Base-by-base conservation (phyloP, 331 rosid genomes). In the Dryas integrifolia region DNA sequence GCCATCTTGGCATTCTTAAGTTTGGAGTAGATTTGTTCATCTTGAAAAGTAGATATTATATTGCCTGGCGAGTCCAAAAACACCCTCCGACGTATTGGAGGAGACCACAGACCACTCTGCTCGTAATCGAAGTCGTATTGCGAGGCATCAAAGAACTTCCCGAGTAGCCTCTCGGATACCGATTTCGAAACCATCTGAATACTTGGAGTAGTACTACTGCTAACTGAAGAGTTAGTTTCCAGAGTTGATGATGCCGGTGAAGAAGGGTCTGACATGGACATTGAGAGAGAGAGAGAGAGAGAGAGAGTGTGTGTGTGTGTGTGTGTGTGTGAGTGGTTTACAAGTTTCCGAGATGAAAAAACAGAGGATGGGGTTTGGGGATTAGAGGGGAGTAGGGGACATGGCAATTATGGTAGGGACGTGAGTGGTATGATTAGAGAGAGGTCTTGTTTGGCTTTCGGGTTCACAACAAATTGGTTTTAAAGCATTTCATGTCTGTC, bases 71-170 rank as follows among this genome's bases (percentile, higher is more conserved):
- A 76, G 4, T 74, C 85, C 67, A 86, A 58, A 40, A 84, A 88
- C 47, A 47, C 85, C 5, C 67, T 80, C 15, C 84, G 63, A 16
- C 14, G 70, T 15, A 86, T 6, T 0, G 89, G 91, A 39, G 94
- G 91, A 69, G 94, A 88, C 91, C 93, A 88, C 72, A 88, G 64
- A 14, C 89, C 79, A 74, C 94, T 88, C 72, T 88, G 78, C 78
- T 80, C 68, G 38, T 78, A 86, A 55, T 84, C 86, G 40, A 84
- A 88, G 67, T 82, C 88, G 53, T 78, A 84, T 61, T 88, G 80
- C 14, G 89, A 80, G 11, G 89, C 86, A 38, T 88, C 87, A 52
- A 82, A 88, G 83, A 86, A 86, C 76, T 88, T 88, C 39, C 89
- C 89, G 10, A 88, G 76, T 45, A 88, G 91, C 74, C 94, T 87